Evolutionary conservation across 176 grass and related monocot genomes (phyloP).

Genomic region (Neostapfia colusana): DNA sequence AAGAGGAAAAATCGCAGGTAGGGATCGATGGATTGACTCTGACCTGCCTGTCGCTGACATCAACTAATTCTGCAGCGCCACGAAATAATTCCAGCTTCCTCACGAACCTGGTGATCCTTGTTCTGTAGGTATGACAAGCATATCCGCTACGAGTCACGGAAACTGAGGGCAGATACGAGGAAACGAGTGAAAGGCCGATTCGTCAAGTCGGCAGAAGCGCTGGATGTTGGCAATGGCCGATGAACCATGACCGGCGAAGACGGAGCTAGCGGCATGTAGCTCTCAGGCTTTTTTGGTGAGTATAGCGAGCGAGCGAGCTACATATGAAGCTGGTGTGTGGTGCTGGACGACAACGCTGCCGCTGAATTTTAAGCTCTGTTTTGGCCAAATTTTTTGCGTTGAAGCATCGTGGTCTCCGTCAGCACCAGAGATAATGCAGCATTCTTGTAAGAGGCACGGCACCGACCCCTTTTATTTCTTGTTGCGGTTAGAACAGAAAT

Average conservation of each 20-base stretch:
- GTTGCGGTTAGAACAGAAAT: slow-evolving; percentile 22
- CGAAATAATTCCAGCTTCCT: neutral
- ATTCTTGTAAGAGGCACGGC: too few relatives aligned
- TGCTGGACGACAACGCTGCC: neutral
- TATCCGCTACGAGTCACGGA: slow-evolving; percentile 85
- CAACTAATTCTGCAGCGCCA: neutral
- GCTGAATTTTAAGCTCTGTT: neutral
- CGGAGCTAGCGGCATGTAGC: slow-evolving; percentile 1
- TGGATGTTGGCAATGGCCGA: slow-evolving; percentile 28
- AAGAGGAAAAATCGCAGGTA: slow-evolving; percentile 90
- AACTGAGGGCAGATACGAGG: slow-evolving; percentile 83
- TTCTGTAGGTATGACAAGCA: slow-evolving; percentile 82
- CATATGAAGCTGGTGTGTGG: neutral
- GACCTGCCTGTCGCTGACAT: slow-evolving; percentile 4
- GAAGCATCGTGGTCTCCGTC: neutral
- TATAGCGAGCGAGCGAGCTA: neutral
- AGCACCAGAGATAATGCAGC: neutral
- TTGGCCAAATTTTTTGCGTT: neutral
- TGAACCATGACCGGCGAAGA: slow-evolving; percentile 34
- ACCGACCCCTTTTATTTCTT: neutral
- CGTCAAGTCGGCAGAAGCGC: slow-evolving; percentile 61
- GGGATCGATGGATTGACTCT: neutral
- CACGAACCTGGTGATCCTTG: neutral
- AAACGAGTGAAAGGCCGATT: slow-evolving; percentile 86
- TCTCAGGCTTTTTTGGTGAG: slow-evolving; percentile 21